Percentiles rank a stretch among this genome's conserved stretches.
These are phyloP conservation scores for Magnusiomyces suaveolens DNA, from an alignment of 1,139 yeast species.

Conservation along the genomic window DNA sequence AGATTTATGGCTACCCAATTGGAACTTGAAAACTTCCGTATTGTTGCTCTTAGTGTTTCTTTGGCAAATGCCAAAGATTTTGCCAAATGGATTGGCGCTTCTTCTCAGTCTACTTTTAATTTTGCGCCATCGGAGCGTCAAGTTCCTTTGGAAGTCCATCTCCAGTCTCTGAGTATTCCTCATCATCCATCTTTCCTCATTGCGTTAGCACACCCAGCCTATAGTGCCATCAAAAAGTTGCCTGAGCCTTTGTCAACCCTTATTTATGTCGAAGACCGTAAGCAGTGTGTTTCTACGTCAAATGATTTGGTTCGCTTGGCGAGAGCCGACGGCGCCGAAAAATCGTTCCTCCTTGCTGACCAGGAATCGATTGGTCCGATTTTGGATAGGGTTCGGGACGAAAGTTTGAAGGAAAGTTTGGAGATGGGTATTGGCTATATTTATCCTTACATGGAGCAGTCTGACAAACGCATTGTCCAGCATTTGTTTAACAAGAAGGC, in stretches of 20 bases:
- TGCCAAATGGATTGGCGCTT: slow-evolving; percentile 80
- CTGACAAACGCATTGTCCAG: slow-evolving; percentile 48
- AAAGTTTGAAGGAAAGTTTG: slow-evolving; percentile 38
- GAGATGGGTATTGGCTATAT: slow-evolving; percentile 59
- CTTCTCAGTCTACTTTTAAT: slow-evolving; percentile 50
- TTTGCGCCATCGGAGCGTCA: slow-evolving; percentile 57
- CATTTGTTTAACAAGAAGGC: slow-evolving; percentile 43
- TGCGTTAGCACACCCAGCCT: slow-evolving; percentile 45
- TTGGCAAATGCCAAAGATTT: slow-evolving; percentile 67
- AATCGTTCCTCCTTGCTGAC: slow-evolving; percentile 32
- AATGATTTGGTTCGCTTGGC: slow-evolving; percentile 37
- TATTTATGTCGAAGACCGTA: slow-evolving; percentile 51
- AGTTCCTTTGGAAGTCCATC: slow-evolving; percentile 47
- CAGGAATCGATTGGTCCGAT: slow-evolving; percentile 37
- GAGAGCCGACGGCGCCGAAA: slow-evolving; percentile 31
- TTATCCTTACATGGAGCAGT: slow-evolving; percentile 48
- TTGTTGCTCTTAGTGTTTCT: slow-evolving; percentile 60
- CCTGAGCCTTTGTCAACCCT: slow-evolving; percentile 34
- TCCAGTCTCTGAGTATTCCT: slow-evolving; percentile 42
- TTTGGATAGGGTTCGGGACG: slow-evolving; percentile 41
- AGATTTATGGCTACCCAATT: slow-evolving; percentile 58
- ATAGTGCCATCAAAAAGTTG: slow-evolving; percentile 26
- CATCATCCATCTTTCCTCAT: slow-evolving; percentile 44
- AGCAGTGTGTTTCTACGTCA: slow-evolving; percentile 46
- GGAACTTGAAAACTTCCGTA: slow-evolving; percentile 39